phyloP scores from a whole-genome alignment of 257 asterid species.

The Ocimum tenuiflorum region DNA sequence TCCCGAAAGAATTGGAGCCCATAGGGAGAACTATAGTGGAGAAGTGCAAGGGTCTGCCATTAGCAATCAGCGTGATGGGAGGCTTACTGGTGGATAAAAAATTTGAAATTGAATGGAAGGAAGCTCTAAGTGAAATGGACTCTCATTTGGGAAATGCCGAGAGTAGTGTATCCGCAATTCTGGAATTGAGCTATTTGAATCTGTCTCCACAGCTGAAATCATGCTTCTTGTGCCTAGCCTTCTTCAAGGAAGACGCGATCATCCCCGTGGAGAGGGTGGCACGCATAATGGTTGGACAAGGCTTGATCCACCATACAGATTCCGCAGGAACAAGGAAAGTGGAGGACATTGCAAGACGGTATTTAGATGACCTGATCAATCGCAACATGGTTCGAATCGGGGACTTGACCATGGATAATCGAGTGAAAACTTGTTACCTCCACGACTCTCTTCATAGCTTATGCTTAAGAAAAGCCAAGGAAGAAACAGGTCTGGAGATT shows the following conservation, averaged over 20 bases:
- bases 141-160: background rate
- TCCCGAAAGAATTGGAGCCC: too few relatives aligned
- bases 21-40: too few relatives aligned
- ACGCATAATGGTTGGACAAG: too few relatives aligned
- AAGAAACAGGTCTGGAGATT: conserved; percentile 7
- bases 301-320: too few relatives aligned
- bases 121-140: background rate
- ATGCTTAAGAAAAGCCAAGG: conserved; percentile 9
- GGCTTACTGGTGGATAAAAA: background rate
- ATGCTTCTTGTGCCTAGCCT: too few relatives aligned
- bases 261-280: conserved; percentile 1
- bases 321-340: too few relatives aligned
- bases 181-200: conserved; percentile 14
- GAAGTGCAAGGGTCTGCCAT: background rate
- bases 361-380: conserved; percentile 15
- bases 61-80: background rate
- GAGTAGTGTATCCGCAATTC: background rate
- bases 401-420: background rate
- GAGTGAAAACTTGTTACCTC: conserved; percentile 9
- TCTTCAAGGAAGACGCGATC: conserved; percentile 7
- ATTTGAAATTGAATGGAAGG: background rate
- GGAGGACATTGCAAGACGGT: conserved; percentile 14
- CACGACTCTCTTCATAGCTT: conserved; percentile 12
- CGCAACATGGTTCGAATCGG: conserved; percentile 16
- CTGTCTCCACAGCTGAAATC: conserved; percentile 19